Base-by-base conservation (phyloP, 2,329 filamentous ascomycete species). In the Claviceps pusilla region DNA sequence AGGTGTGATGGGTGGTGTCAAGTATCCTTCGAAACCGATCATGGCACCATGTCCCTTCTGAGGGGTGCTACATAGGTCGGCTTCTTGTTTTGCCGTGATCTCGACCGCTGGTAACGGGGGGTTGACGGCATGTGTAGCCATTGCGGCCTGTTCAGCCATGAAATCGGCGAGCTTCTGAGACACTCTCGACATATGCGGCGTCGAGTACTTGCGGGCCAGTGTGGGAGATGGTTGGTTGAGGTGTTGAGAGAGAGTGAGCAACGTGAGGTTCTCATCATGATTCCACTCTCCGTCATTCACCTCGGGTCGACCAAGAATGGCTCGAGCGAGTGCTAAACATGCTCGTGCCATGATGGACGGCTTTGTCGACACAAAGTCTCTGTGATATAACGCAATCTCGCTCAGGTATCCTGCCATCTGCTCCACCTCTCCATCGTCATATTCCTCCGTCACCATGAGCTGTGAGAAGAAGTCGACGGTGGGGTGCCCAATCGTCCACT, bases 381-480 rank as follows among this genome's bases (percentile, higher is more conserved):
- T 87, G 74, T 97, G 89, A 72, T 96, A 98, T 46, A 97, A 76
- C 48, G 90, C 88, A 63, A 97, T 91, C 73, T 98, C 93, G 66
- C 87, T 85, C 58, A 98, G 86, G 74, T 97, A 98, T 58, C 87
- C 79, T 19, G 90, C 84, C 87, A 98, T 91, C 70, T 95, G 86
- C 73, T 97, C 89, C 28, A 95, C 85, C 71, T 96, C 90, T 29
- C 82, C 78, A 67, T 95, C 88, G 64, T 85, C 79, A 37, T 72
- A 71, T 67, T 87, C 87, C 68, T 95, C 88, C 48, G 87, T 80
- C 43, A 94, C 80, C 58, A 91, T 89, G 57, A 96, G 75, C 66
- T 95, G 87, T 49, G 94, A 79, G 72, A 96, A 98, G 68, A 86
- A 87, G 70, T 97, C 91, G 60, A 96, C 87, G 33, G 93, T 97